These are phyloP conservation scores for Suillus subaureus DNA, from an alignment of 768 basidiomycete species.

Conservation along the genomic window DNA sequence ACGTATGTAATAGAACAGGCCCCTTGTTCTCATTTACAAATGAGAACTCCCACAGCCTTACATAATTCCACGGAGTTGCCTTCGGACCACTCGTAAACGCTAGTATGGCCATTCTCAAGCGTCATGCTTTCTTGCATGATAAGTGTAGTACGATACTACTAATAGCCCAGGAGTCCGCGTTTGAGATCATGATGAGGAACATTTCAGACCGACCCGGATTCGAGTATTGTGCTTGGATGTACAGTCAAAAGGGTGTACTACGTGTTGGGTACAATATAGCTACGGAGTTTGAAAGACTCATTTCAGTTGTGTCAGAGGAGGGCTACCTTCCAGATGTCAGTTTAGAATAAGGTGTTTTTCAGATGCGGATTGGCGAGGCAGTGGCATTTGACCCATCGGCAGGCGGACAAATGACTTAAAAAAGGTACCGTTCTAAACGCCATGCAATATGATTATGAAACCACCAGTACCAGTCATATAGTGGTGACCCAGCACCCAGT, in stretches of 20 bases:
- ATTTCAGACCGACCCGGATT: no score
- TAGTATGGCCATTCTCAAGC: no score
- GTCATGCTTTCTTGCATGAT: no score
- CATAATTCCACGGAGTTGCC: no score
- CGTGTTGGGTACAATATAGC: background rate
- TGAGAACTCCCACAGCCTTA: background rate
- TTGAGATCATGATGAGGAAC: no score
- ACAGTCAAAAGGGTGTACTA: no score
- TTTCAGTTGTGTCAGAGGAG: background rate
- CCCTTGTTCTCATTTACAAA: background rate
- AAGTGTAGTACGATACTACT: no score
- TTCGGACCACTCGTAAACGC: no score
- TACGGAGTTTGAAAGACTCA: background rate
- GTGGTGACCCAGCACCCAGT: background rate
- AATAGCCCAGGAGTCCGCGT: no score
- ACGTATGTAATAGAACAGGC: background rate
- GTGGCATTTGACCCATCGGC: background rate
- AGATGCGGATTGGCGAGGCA: background rate
- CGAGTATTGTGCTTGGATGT: no score
- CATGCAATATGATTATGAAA: conserved; percentile 6
- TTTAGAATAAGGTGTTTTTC: background rate
- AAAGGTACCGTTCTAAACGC: background rate
- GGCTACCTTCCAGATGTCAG: background rate
- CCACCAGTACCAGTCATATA: background rate
- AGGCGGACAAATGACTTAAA: background rate